Percentiles rank a stretch among this genome's conserved stretches.
These are phyloP conservation scores for Mercurialis annua DNA, from an alignment of 345 rosid species.

Conservation along the genomic window DNA sequence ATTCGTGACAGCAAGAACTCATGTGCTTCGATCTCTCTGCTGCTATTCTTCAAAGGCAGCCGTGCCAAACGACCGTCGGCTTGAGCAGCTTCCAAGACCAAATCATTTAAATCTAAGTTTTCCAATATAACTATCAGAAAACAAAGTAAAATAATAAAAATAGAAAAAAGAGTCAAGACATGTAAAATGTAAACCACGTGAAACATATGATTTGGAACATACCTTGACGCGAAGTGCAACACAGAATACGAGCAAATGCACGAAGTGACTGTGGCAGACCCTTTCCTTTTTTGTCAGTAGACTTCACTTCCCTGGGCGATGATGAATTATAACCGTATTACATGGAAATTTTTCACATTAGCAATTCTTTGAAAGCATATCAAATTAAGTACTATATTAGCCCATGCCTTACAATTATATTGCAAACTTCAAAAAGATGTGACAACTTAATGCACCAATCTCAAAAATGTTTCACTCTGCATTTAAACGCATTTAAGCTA, in stretches of 20 bases:
- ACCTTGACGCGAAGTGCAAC: conserved; percentile 60
- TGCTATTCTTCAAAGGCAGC: conserved; percentile 44
- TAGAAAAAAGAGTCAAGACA: not conserved
- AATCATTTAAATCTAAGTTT: conserved; percentile 49
- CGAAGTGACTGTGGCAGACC: conserved; percentile 85
- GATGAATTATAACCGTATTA: conserved; percentile 22
- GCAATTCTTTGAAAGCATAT: not conserved
- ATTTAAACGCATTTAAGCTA: not conserved
- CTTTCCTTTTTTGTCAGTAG: conserved; percentile 62
- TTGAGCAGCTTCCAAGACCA: conserved; percentile 63
- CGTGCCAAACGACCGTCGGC: conserved; percentile 82
- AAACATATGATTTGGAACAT: conserved; percentile 12
- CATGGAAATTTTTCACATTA: not conserved
- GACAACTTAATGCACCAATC: not conserved
- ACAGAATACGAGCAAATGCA: conserved; percentile 72
- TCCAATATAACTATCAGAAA: conserved; percentile 3
- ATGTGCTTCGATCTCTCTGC: conserved; percentile 65
- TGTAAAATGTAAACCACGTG: conserved; percentile 1
- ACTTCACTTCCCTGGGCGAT: conserved; percentile 64
- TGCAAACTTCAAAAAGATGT: not conserved
- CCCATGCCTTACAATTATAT: not conserved
- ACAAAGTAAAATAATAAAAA: not conserved
- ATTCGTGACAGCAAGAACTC: conserved; percentile 47
- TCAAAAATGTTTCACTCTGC: not conserved
- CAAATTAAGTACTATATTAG: not conserved